phyloP scores from a whole-genome alignment of 352 stramenopile genomes.

The Phytophthora crassamura region DNA sequence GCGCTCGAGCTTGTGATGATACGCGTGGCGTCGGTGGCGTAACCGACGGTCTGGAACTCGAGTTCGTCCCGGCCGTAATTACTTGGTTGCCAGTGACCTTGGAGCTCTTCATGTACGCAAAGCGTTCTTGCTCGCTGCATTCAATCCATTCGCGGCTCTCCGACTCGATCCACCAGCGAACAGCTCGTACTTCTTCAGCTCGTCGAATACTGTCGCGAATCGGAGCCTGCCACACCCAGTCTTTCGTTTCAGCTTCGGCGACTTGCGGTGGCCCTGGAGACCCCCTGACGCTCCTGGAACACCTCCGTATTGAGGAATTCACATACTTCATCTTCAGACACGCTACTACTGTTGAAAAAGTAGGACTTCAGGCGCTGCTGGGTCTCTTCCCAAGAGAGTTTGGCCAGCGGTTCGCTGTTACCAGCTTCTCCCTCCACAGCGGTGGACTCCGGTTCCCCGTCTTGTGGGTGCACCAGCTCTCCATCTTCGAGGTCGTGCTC shows the following conservation, averaged over 20 bases:
- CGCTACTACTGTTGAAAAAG: slow-evolving; percentile 43
- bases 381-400: slow-evolving; percentile 46
- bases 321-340: slow-evolving; percentile 43
- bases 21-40: too few relatives aligned
- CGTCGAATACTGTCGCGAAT: slow-evolving; percentile 38
- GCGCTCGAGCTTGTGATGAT: too few relatives aligned
- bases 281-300: slow-evolving; percentile 35
- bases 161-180: slow-evolving; percentile 35
- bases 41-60: too few relatives aligned
- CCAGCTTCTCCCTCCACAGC: slow-evolving; percentile 11
- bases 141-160: slow-evolving; percentile 31
- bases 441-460: slow-evolving; percentile 17
- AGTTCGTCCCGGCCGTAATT: slow-evolving; percentile 19
- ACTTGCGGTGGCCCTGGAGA: slow-evolving; percentile 32
- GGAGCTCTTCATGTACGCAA: slow-evolving; percentile 37
- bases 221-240: slow-evolving; percentile 48
- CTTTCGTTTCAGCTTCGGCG: slow-evolving; percentile 41
- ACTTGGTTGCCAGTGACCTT: slow-evolving; percentile 28
- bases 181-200: slow-evolving; percentile 34
- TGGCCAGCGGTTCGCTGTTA: slow-evolving; percentile 25
- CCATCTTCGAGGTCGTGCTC: slow-evolving; percentile 31
- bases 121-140: slow-evolving; percentile 16
- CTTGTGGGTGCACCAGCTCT: slow-evolving; percentile 15
- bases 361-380: slow-evolving; percentile 47
- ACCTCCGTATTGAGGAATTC: slow-evolving; percentile 45